Evolutionary conservation across 495 filamentous ascomycete species (phyloP), one percentile per base, ranked within the genome.

Genomic region (Immersiella caudata): DNA sequence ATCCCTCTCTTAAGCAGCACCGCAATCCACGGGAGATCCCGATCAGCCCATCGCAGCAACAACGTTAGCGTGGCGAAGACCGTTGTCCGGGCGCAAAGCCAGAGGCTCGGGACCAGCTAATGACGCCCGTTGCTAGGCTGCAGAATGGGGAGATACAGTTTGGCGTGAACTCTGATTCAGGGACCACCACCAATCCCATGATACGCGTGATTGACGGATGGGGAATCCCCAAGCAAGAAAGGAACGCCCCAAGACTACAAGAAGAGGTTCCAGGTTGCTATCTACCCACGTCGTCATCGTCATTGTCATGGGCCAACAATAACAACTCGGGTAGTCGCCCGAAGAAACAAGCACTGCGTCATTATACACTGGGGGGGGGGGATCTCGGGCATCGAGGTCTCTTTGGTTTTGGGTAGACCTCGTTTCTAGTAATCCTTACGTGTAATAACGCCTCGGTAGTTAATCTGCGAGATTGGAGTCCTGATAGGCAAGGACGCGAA

Each of bases 1-100:
- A 46, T 14, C 40, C 14, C 5, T 14, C 8, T 14, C 40, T 46
- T 46, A 46, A 14, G 40, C 6, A 46, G 9, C 5, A 2, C 16
- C 14, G 5, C 40, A 18, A 14, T 6, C 4, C 5, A 12, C 40
- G 16, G 16, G 40, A 14, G 52, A 26, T 9, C 52, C n/a, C 52
- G 20, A 26, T 55, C 20, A 55, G 4, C 11, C 40, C 16, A 46
- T 33, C 29, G 8, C 29, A 52, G 49, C 16, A 55, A 22, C 52
- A 55, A 55, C 52, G 52, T 26, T 55, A 55, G 14, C 20, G 52
- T 55, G 52, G 52, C 52, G 14, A 55, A 20, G 20, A 52, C 20
- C 14, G 52, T 22, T 26, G 6, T 7, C 20, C 14, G 24, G 8
- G 20, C 52, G 52, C 8, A 26, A 24, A 14, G 1, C 20, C 52